These are phyloP conservation scores for Oryza brachyantha DNA, from an alignment of 176 grass and related monocot genomes.

Conservation along the genomic window DNA sequence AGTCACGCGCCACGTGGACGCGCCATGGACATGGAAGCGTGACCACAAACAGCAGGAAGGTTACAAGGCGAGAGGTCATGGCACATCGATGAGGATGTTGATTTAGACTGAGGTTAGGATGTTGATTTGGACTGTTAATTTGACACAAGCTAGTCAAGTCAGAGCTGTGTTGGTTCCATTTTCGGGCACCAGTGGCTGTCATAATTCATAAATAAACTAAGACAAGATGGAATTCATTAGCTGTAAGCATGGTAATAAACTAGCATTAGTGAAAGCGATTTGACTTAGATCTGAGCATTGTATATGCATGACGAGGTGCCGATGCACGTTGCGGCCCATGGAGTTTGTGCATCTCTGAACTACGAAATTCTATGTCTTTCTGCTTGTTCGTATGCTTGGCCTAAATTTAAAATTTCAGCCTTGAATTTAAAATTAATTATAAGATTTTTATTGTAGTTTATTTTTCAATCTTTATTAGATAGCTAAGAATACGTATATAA, in stretches of 20 bases:
- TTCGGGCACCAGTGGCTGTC: too few relatives aligned
- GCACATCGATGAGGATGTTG: neutral
- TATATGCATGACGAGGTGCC: neutral
- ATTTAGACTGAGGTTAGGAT: neutral
- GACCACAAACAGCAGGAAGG: neutral
- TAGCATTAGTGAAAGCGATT: neutral
- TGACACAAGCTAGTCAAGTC: constrained; percentile 18
- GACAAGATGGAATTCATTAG: neutral
- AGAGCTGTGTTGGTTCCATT: too few relatives aligned
- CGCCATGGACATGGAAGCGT: neutral
- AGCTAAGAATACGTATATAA: too few relatives aligned
- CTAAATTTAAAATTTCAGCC: too few relatives aligned
- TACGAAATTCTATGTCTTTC: neutral
- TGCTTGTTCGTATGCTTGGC: too few relatives aligned
- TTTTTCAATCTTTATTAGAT: too few relatives aligned
- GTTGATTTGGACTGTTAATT: neutral
- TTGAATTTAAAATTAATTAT: too few relatives aligned
- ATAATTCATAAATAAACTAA: too few relatives aligned
- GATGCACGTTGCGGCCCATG: too few relatives aligned
- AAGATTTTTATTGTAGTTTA: too few relatives aligned
- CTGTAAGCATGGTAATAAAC: neutral
- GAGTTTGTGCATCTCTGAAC: neutral
- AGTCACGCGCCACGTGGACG: neutral
- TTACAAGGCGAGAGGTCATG: neutral
- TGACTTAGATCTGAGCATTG: neutral